Base-by-base conservation (phyloP, 2,329 filamentous ascomycete genomes). In the Rachicladosporium sp. region DNA sequence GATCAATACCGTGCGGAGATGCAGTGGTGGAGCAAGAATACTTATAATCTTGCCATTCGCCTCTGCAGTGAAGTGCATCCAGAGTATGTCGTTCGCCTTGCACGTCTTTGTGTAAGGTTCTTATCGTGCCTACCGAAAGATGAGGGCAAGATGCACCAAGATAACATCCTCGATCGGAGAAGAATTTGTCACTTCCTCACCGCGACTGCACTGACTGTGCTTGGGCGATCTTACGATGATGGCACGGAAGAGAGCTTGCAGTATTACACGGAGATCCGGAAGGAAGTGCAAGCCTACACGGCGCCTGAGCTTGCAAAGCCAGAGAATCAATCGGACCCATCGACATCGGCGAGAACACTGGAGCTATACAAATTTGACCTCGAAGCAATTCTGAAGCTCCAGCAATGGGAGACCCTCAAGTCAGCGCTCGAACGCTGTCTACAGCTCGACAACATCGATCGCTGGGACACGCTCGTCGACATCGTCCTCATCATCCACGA, bases 11-110 rank as follows among this genome's bases (percentile, higher is more conserved):
- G 69, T 0, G 57, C 67, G 3, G 86, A 94, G 50, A 66, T 93
- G 3, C 73, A 88, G 48, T 93, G 86, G 86, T 88, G 93, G 55
- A 80, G 79, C 30, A 79, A 79, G 46, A 89, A 83, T 46, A 72
- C 81, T 1, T 93, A 93, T 64, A 93, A 91, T 48, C 58, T 87
- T 5, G 79, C 78, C 0, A 60, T 89, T 4, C 75, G 77, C 44
- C 67, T 79, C 42, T 71, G 69, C 47, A 67, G 69, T 2, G 64
- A 71, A 1, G 79, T 80, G 68, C 56, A 71, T 13, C 66, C 78
- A 1, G 55, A 58, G 4, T 59, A 68, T 36, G 64, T 80, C 0
- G 54, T 78, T 3, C 65, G 72, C 3, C 67, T 93, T 15, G 48
- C 74, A 3, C 46, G 56, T 6, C 52, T 58, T 15, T 72, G 68